phyloP scores from a whole-genome alignment of 805 yeast genomes.

The Zygoascus biomembranicola region DNA sequence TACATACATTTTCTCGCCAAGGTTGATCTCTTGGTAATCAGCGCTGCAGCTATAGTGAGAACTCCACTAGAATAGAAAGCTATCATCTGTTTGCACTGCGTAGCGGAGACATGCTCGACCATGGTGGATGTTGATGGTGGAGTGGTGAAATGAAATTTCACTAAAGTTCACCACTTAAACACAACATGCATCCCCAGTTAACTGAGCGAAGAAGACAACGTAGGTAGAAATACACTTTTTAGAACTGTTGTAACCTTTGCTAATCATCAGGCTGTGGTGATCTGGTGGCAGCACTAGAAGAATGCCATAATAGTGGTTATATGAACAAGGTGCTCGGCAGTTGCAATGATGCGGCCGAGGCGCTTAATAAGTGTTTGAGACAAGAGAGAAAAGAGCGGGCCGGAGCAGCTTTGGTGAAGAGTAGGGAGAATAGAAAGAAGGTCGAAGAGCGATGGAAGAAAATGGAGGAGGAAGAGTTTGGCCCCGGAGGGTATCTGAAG shows the following conservation, averaged over 20 bases:
- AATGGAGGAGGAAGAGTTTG: conserved; percentile 69
- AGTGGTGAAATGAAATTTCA: neutral
- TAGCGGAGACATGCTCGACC: neutral
- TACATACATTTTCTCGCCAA: conserved; percentile 49
- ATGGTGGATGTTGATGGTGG: neutral
- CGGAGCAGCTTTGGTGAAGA: conserved; percentile 38
- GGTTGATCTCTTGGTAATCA: conserved; percentile 70
- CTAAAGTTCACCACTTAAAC: neutral
- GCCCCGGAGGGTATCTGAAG: conserved; percentile 57
- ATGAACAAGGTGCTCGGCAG: conserved; percentile 66
- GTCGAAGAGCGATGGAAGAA: conserved; percentile 51
- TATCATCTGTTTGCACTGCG: conserved; percentile 47
- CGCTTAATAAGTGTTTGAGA: conserved; percentile 70
- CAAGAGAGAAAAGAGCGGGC: conserved; percentile 61
- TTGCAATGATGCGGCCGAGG: conserved; percentile 79
- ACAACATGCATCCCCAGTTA: conserved; percentile 46
- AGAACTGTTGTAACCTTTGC: neutral
- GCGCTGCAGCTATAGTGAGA: conserved; percentile 59
- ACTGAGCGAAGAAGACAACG: conserved; percentile 42
- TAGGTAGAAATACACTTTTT: conserved; percentile 18
- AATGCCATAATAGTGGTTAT: conserved; percentile 67
- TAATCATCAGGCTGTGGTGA: conserved; percentile 54
- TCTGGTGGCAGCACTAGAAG: conserved; percentile 78
- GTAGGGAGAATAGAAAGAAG: conserved; percentile 48
- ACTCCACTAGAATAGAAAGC: conserved; percentile 66